Evolutionary conservation across 2,329 filamentous ascomycete genomes (phyloP).

Genomic region (Thelonectria rubi): DNA sequence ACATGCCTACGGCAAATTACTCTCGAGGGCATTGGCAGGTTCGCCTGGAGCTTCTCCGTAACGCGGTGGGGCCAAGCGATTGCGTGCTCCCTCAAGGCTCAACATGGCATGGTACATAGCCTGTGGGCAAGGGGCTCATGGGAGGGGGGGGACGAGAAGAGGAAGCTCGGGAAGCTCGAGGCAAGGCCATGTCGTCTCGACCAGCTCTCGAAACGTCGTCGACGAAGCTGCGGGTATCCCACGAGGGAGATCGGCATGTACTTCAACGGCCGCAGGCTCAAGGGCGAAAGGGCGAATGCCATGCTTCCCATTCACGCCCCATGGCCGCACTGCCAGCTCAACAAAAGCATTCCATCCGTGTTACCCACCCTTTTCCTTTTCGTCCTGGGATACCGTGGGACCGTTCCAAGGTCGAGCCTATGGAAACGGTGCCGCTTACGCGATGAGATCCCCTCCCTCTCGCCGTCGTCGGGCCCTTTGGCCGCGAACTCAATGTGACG

Average conservation of each 20-base stretch:
- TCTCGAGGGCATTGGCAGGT: constrained; percentile 26
- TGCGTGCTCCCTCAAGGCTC: constrained; percentile 27
- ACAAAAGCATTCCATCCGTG: not conserved
- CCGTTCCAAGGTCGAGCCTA: constrained; percentile 26
- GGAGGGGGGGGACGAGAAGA: not conserved
- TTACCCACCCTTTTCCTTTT: not conserved
- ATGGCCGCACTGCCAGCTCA: not conserved
- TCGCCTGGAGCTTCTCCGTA: constrained; percentile 31
- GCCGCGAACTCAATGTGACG: constrained; percentile 27
- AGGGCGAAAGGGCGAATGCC: too few relatives aligned
- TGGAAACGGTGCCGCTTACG: constrained; percentile 33
- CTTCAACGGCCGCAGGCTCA: constrained; percentile 20
- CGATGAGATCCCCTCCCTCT: constrained; percentile 28
- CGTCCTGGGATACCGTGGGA: not conserved
- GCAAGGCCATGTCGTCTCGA: constrained; percentile 2
- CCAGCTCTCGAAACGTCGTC: constrained; percentile 13
- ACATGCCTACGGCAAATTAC: constrained; percentile 21
- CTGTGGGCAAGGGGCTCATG: constrained; percentile 9
- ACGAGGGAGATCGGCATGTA: constrained; percentile 26
- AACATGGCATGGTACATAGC: constrained; percentile 22
- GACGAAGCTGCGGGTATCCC: constrained; percentile 12
- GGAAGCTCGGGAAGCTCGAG: not conserved
- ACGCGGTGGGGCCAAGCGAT: constrained; percentile 32
- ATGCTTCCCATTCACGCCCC: constrained; percentile 9
- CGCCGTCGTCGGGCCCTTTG: constrained; percentile 1